Percentiles rank a stretch among this genome's conserved stretches.
Conservation (phyloP, 495 filamentous ascomycete genomes). For the Parmelia sp. region DNA sequence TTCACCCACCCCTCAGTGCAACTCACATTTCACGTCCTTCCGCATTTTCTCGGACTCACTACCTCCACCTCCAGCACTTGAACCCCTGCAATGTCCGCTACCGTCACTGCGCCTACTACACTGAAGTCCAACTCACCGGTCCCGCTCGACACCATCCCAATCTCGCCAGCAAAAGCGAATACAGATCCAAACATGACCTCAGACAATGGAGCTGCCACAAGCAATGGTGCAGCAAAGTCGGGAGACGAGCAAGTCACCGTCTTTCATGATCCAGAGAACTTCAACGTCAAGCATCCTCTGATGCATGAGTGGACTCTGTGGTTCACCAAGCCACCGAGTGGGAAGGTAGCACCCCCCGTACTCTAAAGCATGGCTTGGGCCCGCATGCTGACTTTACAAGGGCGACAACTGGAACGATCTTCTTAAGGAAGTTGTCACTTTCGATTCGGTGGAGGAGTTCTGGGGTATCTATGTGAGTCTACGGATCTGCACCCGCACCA, state of each 20-base stretch:
- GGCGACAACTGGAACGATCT: constrained; percentile 98
- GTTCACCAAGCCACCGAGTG: constrained; percentile 98
- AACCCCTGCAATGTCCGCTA: constrained; percentile 21
- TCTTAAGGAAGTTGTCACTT: constrained; percentile 95
- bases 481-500: not conserved
- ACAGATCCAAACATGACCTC: constrained; percentile 16
- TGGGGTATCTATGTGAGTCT: constrained; percentile 94
- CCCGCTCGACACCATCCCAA: constrained; percentile 59
- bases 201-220: constrained; percentile 33
- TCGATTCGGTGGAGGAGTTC: constrained; percentile 98
- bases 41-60: not conserved
- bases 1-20: not conserved
- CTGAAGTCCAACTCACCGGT: constrained; percentile 35
- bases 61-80: not conserved
- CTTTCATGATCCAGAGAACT: constrained; percentile 95
- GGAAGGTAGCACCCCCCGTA: constrained; percentile 60
- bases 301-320: constrained; percentile 97
- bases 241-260: constrained; percentile 69
- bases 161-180: constrained; percentile 39
- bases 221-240: constrained; percentile 33
- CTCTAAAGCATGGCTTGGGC: not conserved
- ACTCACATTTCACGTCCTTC: not conserved
- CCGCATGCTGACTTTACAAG: constrained; percentile 36
- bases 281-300: constrained; percentile 96
- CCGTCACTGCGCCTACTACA: constrained; percentile 19